Evolutionary conservation across 2,329 filamentous ascomycete species (phyloP).

Genomic region (Podosphaera fusca): DNA sequence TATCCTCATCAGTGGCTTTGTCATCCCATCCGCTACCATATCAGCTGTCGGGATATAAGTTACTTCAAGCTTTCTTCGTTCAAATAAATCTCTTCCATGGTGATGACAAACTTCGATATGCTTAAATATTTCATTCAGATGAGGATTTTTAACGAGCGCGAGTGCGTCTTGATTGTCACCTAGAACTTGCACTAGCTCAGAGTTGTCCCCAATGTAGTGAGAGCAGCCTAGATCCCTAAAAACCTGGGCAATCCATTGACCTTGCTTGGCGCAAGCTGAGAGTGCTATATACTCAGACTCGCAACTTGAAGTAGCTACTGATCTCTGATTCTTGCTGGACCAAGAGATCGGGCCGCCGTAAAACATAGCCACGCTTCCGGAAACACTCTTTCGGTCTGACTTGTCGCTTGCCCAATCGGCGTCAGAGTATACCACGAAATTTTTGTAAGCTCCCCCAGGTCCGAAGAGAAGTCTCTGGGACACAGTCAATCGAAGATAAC

Average conservation of each 20-base stretch:
- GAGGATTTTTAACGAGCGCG: neutral
- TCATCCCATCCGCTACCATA: too few species aligned
- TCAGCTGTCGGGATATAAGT: too few species aligned
- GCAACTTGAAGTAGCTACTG: neutral
- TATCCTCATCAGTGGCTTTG: too few species aligned
- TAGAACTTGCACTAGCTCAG: neutral
- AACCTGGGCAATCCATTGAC: neutral
- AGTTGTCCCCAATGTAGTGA: neutral
- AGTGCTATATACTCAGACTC: neutral
- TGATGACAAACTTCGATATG: neutral
- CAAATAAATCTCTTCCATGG: neutral
- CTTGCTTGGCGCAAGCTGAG: neutral
- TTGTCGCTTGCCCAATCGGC: too few species aligned
- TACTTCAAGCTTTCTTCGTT: too few species aligned
- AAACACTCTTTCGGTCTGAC: neutral
- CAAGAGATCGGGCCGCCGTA: neutral
- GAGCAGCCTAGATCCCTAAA: neutral
- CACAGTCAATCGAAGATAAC: neutral
- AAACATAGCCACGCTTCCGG: neutral
- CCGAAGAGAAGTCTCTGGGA: neutral
- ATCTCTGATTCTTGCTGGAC: neutral
- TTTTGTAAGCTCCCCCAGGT: too few species aligned
- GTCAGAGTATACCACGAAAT: too few species aligned
- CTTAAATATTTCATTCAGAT: neutral
- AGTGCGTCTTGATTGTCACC: neutral